Evolutionary conservation across 2,329 filamentous ascomycete species (phyloP), one percentile per base, ranked within the genome.

Genomic region (Botrytis paeoniae): DNA sequence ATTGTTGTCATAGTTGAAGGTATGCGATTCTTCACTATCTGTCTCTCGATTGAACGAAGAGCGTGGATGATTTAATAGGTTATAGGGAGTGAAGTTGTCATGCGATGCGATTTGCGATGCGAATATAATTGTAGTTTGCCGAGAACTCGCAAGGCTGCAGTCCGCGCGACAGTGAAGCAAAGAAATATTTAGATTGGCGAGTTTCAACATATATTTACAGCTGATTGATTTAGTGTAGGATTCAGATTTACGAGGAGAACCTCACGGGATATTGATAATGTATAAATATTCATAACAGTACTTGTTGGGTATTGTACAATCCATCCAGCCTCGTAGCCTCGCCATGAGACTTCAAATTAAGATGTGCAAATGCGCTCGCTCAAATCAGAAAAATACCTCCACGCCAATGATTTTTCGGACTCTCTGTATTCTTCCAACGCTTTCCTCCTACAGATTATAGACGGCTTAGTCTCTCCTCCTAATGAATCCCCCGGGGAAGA

Each of bases 1-100:
- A 89, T 88, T 73, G 88, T 84, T 77, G 87, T 85, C 78, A 89
- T 86, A 37, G 62, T 78, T 71, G 37, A n/a, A 9, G 22, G 8
- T 41, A 65, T 68, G n/a, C 5, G 25, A 25, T 8, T 59, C 18
- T 41, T 25, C 12, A 7, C 41, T 10, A 8, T 39, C 6, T 32
- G 22, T 20, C 32, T 22, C 20, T 45, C 7, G 18, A 51, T 68
- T 57, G 25, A 22, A 41, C 18, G 10, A 39, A 29, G 14, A 18
- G n/a, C 7, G 9, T 29, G 35, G 35, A 6, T 14, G 22, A 4
- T 54, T 41, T 41, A 6, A 37, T 54, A 43, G 18, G 12, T 69
- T 57, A 18, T 59, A 43, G n/a, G n/a, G 12, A 57, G 32, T 41
- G 65, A 59, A 20, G 25, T 57, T 25, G 25, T 68, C 5, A 32